These are phyloP conservation scores for Aaosphaeria pasadenensis DNA, from an alignment of 2,329 filamentous ascomycete genomes.

Conservation along the genomic window DNA sequence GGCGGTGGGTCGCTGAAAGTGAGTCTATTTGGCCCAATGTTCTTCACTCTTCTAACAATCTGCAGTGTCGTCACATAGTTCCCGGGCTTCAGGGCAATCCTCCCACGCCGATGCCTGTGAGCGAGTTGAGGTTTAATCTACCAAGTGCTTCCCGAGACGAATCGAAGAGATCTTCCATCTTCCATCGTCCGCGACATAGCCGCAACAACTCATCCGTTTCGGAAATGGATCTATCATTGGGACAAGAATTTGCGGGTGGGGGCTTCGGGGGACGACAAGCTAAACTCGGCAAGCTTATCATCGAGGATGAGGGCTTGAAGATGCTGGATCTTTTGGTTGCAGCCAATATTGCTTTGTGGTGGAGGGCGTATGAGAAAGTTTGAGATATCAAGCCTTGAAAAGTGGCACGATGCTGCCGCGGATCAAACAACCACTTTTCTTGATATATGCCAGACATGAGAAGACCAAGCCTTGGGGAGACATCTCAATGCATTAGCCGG, in stretches of 20 bases:
- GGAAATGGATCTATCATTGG: constrained; percentile 67
- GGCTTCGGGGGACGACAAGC: constrained; percentile 81
- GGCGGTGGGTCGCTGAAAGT: constrained; percentile 68
- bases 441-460: not conserved
- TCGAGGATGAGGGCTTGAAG: constrained; percentile 85
- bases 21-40: not conserved
- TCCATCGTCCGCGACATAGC: constrained; percentile 26
- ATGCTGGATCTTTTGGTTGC: constrained; percentile 94
- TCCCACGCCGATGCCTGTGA: constrained; percentile 54
- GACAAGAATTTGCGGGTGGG: constrained; percentile 79
- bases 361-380: constrained; percentile 72
- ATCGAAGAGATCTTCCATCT: constrained; percentile 34
- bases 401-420: not conserved
- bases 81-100: constrained; percentile 41
- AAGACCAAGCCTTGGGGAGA: too few relatives aligned
- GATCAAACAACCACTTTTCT: not conserved
- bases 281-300: constrained; percentile 89
- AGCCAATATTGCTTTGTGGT: constrained; percentile 90
- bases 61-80: constrained; percentile 66
- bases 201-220: constrained; percentile 27
- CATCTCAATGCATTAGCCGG: too few relatives aligned
- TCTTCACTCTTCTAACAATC: constrained; percentile 7
- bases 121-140: constrained; percentile 87
- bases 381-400: not conserved
- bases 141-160: constrained; percentile 52